Percentiles rank a stretch among this genome's conserved stretches.
Evolutionary conservation across 78 protist genomes (phyloP).

Genomic region (Monocercomonoides exilis): DNA sequence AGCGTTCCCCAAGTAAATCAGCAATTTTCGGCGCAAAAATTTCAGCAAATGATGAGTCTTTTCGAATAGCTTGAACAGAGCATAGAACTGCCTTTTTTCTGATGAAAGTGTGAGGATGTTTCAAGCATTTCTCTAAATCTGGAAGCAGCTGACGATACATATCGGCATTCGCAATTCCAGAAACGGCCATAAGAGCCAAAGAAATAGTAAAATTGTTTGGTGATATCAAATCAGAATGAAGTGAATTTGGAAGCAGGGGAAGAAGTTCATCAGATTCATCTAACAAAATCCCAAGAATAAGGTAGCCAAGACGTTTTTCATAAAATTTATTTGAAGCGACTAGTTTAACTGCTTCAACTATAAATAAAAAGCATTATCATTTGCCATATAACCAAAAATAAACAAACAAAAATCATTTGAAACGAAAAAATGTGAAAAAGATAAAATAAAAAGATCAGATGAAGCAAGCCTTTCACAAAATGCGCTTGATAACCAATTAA

Average conservation of each 20-base stretch:
- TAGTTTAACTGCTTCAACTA: slow-evolving; percentile 1
- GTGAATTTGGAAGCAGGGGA: background rate
- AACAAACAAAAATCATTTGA: too few species aligned
- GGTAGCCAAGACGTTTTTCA: slow-evolving; percentile 16
- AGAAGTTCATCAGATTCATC: background rate
- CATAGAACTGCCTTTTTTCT: background rate
- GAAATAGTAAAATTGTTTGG: background rate
- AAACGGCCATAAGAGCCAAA: background rate
- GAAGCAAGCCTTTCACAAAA: background rate
- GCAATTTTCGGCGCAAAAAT: background rate
- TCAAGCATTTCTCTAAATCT: slow-evolving; percentile 3
- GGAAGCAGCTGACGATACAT: background rate
- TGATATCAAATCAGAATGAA: background rate
- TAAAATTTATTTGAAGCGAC: background rate
- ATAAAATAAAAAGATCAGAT: too few species aligned
- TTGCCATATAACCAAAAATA: too few species aligned
- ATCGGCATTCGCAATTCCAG: background rate
- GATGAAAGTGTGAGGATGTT: background rate
- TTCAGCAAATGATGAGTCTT: background rate
- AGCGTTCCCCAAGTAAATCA: background rate
- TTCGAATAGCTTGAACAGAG: background rate
- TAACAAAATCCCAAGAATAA: background rate
- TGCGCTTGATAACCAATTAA: slow-evolving; percentile 13
- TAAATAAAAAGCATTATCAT: too few species aligned
- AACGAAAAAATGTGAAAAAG: too few species aligned